Base-by-base conservation (phyloP, 176 grass and related monocot species). In the Oryza longistaminata region DNA sequence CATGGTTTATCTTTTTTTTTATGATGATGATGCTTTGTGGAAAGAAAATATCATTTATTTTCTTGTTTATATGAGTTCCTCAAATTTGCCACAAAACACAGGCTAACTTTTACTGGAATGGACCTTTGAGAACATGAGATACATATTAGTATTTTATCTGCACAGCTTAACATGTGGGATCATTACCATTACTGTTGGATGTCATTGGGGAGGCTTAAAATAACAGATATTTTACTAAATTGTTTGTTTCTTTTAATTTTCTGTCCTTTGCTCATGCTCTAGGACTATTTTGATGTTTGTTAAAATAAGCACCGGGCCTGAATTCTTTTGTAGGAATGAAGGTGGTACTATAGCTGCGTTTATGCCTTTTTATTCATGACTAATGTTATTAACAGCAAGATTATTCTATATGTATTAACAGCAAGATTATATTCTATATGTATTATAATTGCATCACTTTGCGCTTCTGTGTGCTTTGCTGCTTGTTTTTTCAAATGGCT, bases 181-280 rank as follows among this genome's bases (percentile, higher is more conserved):
- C 21, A 25, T 71, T 79, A 73, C 43, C 8, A 64, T 42, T 82
- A 61, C 21, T 86, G 22, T 78, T 74, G 37, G 37, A 79, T 79
- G 48, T 68, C 40, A 48, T 33, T 48, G 15, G 35, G 10, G 35
- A 74, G 12, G 50, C 7, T 58, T 60, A 29, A 21, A 55, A 74
- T 53, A n/a, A 35, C 29, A 60, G 73, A 73, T 0, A 25, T 34
- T 68, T 15, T 17, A 11, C 49, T 73, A 46, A 15, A 11, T 17
- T 85, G 70, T 68, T 70, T 69, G 8, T 3, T 19, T 60, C 26
- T 48, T 40, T 6, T 69, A 48, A 50, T n/a, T 44, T 25, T 26
- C 27, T 11, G 8, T 25, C 34, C 29, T 11, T 66, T 88, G 9
- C 25, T 66, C 42, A 67, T 68, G 42, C 29, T 68, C 21, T 31